Conservation (phyloP, 2,329 filamentous ascomycete species). For the Orbilia quercus region DNA sequence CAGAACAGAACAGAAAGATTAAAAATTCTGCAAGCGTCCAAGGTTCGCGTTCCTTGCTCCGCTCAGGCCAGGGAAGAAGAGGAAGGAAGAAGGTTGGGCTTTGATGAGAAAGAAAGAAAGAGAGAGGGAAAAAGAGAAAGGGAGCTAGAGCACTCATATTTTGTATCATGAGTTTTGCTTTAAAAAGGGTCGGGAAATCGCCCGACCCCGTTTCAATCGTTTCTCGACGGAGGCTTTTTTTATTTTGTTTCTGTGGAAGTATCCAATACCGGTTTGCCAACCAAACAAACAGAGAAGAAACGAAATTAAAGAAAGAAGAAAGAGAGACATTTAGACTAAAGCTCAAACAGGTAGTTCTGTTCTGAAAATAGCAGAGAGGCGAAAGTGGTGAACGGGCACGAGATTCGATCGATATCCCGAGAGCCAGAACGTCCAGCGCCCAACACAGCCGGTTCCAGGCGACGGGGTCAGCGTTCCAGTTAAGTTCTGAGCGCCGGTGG, state of each 20-base stretch:
- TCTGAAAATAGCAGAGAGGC: conserved; percentile 55
- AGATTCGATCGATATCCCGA: conserved; percentile 42
- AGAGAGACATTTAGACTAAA: conserved; percentile 7
- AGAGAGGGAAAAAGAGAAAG: conserved; percentile 13
- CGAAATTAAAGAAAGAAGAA: neutral
- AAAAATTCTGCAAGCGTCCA: conserved; percentile 57
- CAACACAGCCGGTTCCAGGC: conserved; percentile 50
- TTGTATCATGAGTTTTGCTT: conserved; percentile 15
- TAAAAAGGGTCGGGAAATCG: conserved; percentile 30
- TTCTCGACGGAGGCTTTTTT: neutral
- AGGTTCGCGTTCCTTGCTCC: conserved; percentile 56
- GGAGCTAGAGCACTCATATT: conserved; percentile 15
- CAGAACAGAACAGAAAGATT: conserved; percentile 20
- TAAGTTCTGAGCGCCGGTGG: conserved; percentile 29
- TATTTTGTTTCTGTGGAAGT: conserved; percentile 4
- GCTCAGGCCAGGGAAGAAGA: conserved; percentile 51
- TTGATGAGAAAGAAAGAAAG: conserved; percentile 35
- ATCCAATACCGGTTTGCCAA: conserved; percentile 27
- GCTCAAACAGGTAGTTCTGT: conserved; percentile 47
- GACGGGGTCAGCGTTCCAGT: conserved; percentile 50
- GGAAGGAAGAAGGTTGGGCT: conserved; percentile 55
- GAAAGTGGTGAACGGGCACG: conserved; percentile 42
- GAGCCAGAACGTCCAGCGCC: conserved; percentile 38
- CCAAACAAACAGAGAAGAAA: too few relatives aligned
- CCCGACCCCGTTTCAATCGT: conserved; percentile 1